Evolutionary conservation across 2,329 filamentous ascomycete genomes (phyloP), one percentile per base, ranked within the genome.

Genomic region (Mycogone perniciosa): DNA sequence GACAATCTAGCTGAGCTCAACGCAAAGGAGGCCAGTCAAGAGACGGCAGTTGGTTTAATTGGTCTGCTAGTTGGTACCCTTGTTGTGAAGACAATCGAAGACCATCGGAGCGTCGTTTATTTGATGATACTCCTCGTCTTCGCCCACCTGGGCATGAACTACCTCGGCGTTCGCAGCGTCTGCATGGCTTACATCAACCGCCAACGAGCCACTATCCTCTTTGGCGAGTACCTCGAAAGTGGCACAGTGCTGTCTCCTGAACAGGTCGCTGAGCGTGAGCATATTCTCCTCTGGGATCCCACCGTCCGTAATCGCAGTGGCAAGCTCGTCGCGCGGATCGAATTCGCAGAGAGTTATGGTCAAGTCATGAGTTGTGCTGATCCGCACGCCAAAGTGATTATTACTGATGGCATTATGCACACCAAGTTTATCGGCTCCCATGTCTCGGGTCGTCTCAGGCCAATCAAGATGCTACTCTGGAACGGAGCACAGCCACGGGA

Each of bases 1-100:
- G 88, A 89, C 35, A 97, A 96, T 66, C 71, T 97, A 41, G 92
- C 89, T 2, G 92, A 97, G 67, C 76, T 99, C 51, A 97, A 96
- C 70, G 91, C 92, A 51, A 84, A 96, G 78, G 92, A 97, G 65
- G 90, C 90, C 9, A 95, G 88, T 57, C 93, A 97, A 71, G 93
- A 97, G 70, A 97, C 92, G 0, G 83, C 96, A 20, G 88, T 99
- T 51, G 92, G 89, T 2, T 75, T 97, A 29, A 55, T 96, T 33
- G 93, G 93, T 2, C 90, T 97, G 80, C 76, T 96, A 46, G 81
- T 80, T 10, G 93, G 93, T 1, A 93, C 85, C 44, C 54, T 95
- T 2, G 83, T 96, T 10, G 88, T 97, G 13, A 86, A 86, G 33
- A 74, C 80, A 56, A 81, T 96, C 26, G 81, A 86, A 46, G 82